phyloP scores from a whole-genome alignment of 1,284 basidiomycete species.

The Boletus sp. region DNA sequence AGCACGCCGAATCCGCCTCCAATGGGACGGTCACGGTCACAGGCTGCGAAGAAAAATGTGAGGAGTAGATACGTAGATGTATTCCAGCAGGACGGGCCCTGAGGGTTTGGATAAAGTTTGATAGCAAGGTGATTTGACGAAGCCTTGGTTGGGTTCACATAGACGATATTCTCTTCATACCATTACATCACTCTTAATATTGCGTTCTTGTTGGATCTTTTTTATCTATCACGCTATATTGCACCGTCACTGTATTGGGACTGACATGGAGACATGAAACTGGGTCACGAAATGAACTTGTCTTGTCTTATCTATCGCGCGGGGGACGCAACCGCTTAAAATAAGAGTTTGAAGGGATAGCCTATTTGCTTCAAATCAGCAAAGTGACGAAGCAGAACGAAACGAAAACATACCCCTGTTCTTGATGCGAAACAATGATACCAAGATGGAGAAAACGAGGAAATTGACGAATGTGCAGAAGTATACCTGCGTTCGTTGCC shows the following conservation, averaged over 20 bases:
- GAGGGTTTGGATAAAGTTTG: slow-evolving; percentile 15
- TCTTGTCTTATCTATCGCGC: not conserved
- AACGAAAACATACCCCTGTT: slow-evolving; percentile 64
- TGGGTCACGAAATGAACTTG: not conserved
- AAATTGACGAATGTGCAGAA: slow-evolving; percentile 84
- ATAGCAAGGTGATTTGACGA: not conserved
- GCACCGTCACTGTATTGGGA: slow-evolving; percentile 3
- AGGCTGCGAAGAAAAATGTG: slow-evolving; percentile 66
- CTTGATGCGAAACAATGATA: slow-evolving; percentile 90
- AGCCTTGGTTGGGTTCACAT: not conserved
- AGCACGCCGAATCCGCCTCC: slow-evolving; percentile 41
- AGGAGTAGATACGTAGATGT: slow-evolving; percentile 84
- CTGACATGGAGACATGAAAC: not conserved
- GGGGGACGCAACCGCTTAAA: slow-evolving; percentile 37
- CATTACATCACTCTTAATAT: slow-evolving; percentile 19
- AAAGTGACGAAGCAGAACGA: not conserved
- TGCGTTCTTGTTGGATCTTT: slow-evolving; percentile 24
- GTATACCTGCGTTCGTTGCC: slow-evolving; percentile 85
- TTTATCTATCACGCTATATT: slow-evolving; percentile 28
- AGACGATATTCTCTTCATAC: slow-evolving; percentile 18
- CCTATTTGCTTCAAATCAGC: slow-evolving; percentile 37
- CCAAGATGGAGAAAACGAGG: slow-evolving; percentile 82
- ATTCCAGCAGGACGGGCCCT: slow-evolving; percentile 54
- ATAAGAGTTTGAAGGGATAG: slow-evolving; percentile 74
- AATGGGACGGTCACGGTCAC: slow-evolving; percentile 53